Base-by-base conservation (phyloP, 2,329 filamentous ascomycete genomes). In the Cladosporium sp. region DNA sequence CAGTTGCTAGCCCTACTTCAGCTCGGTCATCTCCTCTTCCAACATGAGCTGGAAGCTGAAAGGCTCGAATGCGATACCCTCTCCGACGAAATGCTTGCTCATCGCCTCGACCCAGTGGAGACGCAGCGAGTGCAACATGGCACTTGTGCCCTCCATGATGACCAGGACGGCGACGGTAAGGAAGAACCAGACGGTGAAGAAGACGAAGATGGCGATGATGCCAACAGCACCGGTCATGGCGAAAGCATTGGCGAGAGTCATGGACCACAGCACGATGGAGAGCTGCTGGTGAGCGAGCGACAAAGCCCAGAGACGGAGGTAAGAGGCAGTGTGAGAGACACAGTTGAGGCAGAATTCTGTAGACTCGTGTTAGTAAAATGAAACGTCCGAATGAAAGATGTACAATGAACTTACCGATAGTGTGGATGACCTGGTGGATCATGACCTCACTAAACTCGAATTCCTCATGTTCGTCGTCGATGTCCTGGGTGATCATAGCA, bases 371-470 rank as follows among this genome's bases (percentile, higher is more conserved):
- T 64, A 8, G 30, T 15, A 51, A 66, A 32, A 24, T 59, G 41
- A 28, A 55, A 55, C 14, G 54, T 21, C 14, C 5, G 34, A 15
- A 21, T 24, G 3, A 11, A 47, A 47, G 28, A 21, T 18, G 1
- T 3, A 10, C 2, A 60, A 18, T 18, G 15, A 71, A 80, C 90
- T 80, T 88, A 94, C 92, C 93, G 75, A 98, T 98, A 21, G 94
- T 98, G 83, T 98, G 96, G 76, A 99, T 99, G 77, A 97, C 88
- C 80, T 99, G 95, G 81, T 99, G 95, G 76, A 99, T 99, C 93
- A 99, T 97, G 70, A 93, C 87, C 79, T 99, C 95, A 67, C 90
- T 88, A 78, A 99, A 99, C 74, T 99, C 95, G 78, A 99, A 99
- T 77, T 99, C 95, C 75, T 95, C 93, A 73, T 97, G 92, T 72